Evolutionary conservation across 2,329 filamentous ascomycete genomes (phyloP).

Genomic region (Penicillium fuscoglaucum): DNA sequence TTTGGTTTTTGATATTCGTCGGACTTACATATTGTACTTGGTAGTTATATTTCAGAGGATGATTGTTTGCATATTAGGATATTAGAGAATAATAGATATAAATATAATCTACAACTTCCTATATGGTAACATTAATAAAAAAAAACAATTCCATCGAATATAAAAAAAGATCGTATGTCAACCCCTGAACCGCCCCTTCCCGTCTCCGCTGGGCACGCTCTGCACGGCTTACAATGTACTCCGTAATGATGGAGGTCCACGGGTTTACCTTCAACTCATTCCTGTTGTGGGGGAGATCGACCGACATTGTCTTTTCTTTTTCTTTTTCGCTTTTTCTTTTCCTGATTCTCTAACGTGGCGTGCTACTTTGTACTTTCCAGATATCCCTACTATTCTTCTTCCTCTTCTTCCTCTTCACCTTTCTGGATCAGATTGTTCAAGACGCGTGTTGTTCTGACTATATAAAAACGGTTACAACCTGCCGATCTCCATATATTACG

Average conservation of each 20-base stretch:
- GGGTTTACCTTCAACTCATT: slow-evolving; percentile 15
- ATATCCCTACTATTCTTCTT: not conserved
- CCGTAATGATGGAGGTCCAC: not conserved
- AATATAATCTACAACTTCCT: no score
- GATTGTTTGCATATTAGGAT: no score
- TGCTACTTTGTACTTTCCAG: not conserved
- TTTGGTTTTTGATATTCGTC: slow-evolving; percentile 7
- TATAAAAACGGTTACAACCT: slow-evolving; percentile 11
- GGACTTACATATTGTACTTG: no score
- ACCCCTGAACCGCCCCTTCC: slow-evolving; percentile 30
- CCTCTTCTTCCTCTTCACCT: not conserved
- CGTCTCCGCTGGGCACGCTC: slow-evolving; percentile 18
- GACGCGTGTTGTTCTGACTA: slow-evolving; percentile 3
- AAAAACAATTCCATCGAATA: not conserved
- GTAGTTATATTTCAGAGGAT: no score
- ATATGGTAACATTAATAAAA: no score
- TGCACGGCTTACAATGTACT: slow-evolving; percentile 13
- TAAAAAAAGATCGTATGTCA: not conserved
- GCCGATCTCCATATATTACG: slow-evolving; percentile 20
- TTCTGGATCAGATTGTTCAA: not conserved
- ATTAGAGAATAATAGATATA: no score
- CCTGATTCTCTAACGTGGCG: not conserved
- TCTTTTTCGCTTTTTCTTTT: not conserved
- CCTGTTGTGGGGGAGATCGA: slow-evolving; percentile 27
- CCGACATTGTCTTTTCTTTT: slow-evolving; percentile 12